phyloP scores from a whole-genome alignment of 2,329 filamentous ascomycete genomes.

The Trichoderma lentiforme region DNA sequence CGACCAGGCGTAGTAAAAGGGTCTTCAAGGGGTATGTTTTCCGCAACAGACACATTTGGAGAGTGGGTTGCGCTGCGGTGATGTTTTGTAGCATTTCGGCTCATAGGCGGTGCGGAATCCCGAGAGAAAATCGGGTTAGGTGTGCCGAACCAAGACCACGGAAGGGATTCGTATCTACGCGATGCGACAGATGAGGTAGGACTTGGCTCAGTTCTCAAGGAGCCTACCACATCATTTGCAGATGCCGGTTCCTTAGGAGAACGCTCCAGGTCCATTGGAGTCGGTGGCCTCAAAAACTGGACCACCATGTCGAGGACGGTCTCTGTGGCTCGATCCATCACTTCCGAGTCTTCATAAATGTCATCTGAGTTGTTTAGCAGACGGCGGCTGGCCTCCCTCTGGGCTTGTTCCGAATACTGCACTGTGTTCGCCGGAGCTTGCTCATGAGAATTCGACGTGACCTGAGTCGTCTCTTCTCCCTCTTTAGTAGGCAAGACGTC shows the following conservation, averaged over 20 bases:
- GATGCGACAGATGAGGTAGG: constrained; percentile 29
- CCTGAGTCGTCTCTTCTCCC: not conserved
- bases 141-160: constrained; percentile 50
- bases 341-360: not conserved
- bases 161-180: constrained; percentile 39
- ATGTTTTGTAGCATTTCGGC: constrained; percentile 28
- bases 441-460: not conserved
- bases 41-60: not conserved
- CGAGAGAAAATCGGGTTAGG: constrained; percentile 31
- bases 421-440: not conserved
- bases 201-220: constrained; percentile 34
- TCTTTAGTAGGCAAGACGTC: not conserved
- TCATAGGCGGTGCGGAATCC: constrained; percentile 22
- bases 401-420: not conserved
- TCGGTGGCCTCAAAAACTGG: constrained; percentile 46
- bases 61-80: constrained; percentile 1
- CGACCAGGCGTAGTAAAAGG: constrained; percentile 31
- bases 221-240: constrained; percentile 49
- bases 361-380: not conserved
- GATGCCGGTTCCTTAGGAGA: constrained; percentile 46
- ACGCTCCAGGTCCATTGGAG: constrained; percentile 40
- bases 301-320: constrained; percentile 48
- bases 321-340: constrained; percentile 33
- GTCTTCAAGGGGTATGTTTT: constrained; percentile 27
- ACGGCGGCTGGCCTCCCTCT: not conserved